Base-by-base conservation (phyloP, 371 early-diverging fungal species). In the Mortierella sp. region DNA sequence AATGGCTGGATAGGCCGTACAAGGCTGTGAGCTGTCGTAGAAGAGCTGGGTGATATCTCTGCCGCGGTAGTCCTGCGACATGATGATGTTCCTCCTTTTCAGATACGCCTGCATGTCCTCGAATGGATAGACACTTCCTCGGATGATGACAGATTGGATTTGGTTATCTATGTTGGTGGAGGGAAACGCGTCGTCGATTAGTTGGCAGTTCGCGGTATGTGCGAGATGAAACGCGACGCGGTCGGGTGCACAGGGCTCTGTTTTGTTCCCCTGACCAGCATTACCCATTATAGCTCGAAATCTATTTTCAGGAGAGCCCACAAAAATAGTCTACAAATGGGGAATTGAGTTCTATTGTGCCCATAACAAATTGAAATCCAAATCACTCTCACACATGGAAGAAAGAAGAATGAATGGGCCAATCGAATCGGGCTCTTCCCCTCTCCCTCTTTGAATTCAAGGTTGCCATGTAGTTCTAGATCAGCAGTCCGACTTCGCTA, bases 31-130 rank as follows among this genome's bases (percentile, higher is more conserved):
- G 61, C 78, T 81, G 26, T 83, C 85, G 48, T 79, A 78, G 73
- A 87, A 87, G 23, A 87, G 82, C 3, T 64, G 30, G 8, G 82
- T 72, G 51, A 87, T 75, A 47, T 87, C 88, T 23, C 78, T 78
- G 41, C 79, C 84, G 19, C 78, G 79, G 44, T 81, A 87, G 50
- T 86, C 88, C 14, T 60, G 76, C 17, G 82, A 80, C 41, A 87
- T 49, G 42, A 79, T 80, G 34, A 85, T 39, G 5, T 71, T 81
- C 56, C 82, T 80, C 37, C 61, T 47, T 1, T 60, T 31, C 52
- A 87, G 79, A 54, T 81, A 85, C 4, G 5, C 15, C 30, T 82
- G 78, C 64, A 84, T 73, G 15, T 30, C 67, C 9, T 69, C 76
- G 47, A 83, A 80, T 0, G 70, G 60, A 39, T 84, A 87, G 17